Conservation (phyloP, 2,329 filamentous ascomycete species). For the Sclerotinia nivalis region DNA sequence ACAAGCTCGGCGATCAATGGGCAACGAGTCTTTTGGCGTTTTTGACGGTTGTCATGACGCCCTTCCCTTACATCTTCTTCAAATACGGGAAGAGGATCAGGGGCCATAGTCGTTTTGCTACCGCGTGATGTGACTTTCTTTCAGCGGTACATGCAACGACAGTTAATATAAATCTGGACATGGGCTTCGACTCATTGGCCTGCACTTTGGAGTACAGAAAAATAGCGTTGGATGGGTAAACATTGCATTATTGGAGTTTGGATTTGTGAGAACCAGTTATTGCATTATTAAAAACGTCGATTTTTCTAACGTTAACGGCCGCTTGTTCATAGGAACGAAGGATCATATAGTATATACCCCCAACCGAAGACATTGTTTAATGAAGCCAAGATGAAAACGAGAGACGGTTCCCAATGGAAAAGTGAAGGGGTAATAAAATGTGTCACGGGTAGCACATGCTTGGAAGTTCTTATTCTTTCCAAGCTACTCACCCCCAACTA, state of each 20-base stretch:
- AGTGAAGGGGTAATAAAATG: background rate
- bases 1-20: slow-evolving; percentile 69
- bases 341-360: slow-evolving; percentile 16
- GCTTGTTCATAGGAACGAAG: background rate
- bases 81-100: slow-evolving; percentile 59
- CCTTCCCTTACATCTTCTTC: slow-evolving; percentile 65
- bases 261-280: too few species aligned
- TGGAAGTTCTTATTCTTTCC: background rate
- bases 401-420: background rate
- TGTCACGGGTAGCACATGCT: slow-evolving; percentile 16
- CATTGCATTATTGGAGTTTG: slow-evolving; percentile 3
- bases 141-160: slow-evolving; percentile 9
- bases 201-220: slow-evolving; percentile 3
- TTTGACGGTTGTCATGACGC: slow-evolving; percentile 61
- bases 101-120: slow-evolving; percentile 55
- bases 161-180: slow-evolving; percentile 20
- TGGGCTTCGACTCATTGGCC: slow-evolving; percentile 13
- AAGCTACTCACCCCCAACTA: background rate
- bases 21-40: slow-evolving; percentile 63
- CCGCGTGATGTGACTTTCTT: slow-evolving; percentile 26
- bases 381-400: background rate
- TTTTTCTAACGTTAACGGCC: background rate
- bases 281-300: slow-evolving; percentile 19
- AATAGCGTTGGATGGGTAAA: background rate
- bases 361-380: background rate